Percentiles rank a stretch among this genome's conserved stretches.
Conservation (phyloP, 495 filamentous ascomycete species). For the Xylaria castorea region DNA sequence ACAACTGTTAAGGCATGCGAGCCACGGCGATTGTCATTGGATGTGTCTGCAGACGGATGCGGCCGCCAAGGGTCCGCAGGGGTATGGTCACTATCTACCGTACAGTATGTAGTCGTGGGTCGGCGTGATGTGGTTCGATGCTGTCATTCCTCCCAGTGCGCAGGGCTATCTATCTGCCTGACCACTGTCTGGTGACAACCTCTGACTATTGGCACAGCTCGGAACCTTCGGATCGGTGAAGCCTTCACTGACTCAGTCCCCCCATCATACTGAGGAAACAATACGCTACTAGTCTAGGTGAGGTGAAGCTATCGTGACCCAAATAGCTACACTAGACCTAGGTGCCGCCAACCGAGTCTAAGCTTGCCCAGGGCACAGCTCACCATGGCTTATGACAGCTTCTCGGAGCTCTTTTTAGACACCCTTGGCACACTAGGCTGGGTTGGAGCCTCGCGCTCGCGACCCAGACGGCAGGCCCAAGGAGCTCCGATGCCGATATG, state of each 20-base stretch:
- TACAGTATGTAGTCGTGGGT: constrained; percentile 7
- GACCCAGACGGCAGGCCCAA: constrained; percentile 4
- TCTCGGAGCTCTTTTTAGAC: not conserved
- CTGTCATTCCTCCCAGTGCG: constrained; percentile 22
- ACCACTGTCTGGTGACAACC: constrained; percentile 24
- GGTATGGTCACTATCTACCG: not conserved
- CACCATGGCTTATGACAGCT: constrained; percentile 6
- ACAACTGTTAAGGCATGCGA: not conserved
- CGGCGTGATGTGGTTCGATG: constrained; percentile 27
- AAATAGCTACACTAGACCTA: not conserved
- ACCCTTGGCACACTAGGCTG: constrained; percentile 15
- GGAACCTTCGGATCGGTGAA: constrained; percentile 16
- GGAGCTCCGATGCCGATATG: constrained; percentile 14
- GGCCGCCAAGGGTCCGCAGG: constrained; percentile 18
- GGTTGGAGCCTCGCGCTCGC: constrained; percentile 23
- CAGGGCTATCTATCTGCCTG: constrained; percentile 10
- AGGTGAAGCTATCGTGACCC: not conserved
- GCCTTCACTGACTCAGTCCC: not conserved
- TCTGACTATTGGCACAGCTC: constrained; percentile 1
- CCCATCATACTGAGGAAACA: not conserved
- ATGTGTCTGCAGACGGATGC: constrained; percentile 6
- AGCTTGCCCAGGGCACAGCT: not conserved
- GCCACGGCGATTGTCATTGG: not conserved
- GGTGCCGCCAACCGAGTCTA: not conserved
- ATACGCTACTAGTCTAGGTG: not conserved